These are phyloP conservation scores for Metschnikowia matae DNA, from an alignment of 805 yeast species.

Conservation along the genomic window DNA sequence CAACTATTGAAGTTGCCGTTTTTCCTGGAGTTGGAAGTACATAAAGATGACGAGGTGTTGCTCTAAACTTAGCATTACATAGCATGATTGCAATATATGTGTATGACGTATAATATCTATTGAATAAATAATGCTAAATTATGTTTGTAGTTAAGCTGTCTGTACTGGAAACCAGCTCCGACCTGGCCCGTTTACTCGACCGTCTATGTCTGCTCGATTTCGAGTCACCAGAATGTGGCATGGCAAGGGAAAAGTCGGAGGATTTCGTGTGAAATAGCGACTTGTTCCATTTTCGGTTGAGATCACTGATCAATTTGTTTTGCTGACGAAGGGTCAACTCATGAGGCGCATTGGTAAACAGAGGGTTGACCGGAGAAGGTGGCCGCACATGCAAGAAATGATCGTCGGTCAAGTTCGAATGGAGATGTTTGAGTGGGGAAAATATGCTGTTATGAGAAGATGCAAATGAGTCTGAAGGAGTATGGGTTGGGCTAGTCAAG, in stretches of 20 bases:
- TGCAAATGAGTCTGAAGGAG: slow-evolving; percentile 2
- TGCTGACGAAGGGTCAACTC: slow-evolving; percentile 24
- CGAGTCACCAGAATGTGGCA: background rate
- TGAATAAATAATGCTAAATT: slow-evolving; percentile 2
- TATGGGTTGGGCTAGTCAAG: background rate
- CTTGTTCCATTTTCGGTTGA: slow-evolving; percentile 41
- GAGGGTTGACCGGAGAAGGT: slow-evolving; percentile 1
- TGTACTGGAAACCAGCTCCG: slow-evolving; percentile 19
- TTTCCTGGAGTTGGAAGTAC: slow-evolving; percentile 43
- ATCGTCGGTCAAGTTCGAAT: background rate
- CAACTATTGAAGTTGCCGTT: slow-evolving; percentile 56
- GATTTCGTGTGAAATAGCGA: slow-evolving; percentile 13
- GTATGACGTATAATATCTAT: background rate
- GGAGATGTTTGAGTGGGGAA: background rate
- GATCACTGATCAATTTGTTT: slow-evolving; percentile 30
- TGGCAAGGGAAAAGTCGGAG: background rate
- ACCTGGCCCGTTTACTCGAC: slow-evolving; percentile 15
- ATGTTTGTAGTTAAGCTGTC: slow-evolving; percentile 13
- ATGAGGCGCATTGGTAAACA: background rate
- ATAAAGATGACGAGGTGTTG: slow-evolving; percentile 32
- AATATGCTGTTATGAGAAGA: background rate
- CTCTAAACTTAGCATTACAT: slow-evolving; percentile 6
- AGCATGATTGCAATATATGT: background rate
- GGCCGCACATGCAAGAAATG: slow-evolving; percentile 2
- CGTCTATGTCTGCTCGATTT: background rate